phyloP scores from a whole-genome alignment of 75 land plant genomes.

The Ceratopteris richardii region DNA sequence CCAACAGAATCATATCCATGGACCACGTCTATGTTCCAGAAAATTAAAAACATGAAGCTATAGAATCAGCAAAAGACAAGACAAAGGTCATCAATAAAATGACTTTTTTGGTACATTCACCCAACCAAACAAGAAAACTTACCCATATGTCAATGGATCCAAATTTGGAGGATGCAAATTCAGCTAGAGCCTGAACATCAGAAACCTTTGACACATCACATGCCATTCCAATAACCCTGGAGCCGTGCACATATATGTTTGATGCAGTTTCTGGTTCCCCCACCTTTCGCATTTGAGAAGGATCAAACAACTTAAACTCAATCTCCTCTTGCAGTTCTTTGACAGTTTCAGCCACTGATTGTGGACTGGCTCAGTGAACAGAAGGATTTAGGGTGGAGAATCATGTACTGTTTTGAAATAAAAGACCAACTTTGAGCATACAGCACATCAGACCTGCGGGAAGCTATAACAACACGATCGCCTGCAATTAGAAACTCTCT shows the following conservation, averaged over 20 bases:
- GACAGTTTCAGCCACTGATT: slow-evolving; percentile 64
- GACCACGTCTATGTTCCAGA: too few species aligned
- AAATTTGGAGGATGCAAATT: slow-evolving; percentile 57
- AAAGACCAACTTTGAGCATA: too few species aligned
- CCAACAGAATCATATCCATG: too few species aligned
- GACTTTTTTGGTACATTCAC: too few species aligned
- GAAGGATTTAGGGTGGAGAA: slow-evolving; percentile 3
- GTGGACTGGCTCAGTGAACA: slow-evolving; percentile 56
- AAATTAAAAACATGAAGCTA: too few species aligned
- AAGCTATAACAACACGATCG: slow-evolving; percentile 82
- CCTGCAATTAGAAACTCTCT: slow-evolving; percentile 96
- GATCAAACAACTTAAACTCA: slow-evolving; percentile 4
- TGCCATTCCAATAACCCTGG: slow-evolving; percentile 71
- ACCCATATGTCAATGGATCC: slow-evolving; percentile 94
- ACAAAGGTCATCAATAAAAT: too few species aligned
- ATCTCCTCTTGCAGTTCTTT: slow-evolving; percentile 67
- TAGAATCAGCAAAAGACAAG: too few species aligned
- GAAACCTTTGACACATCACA: slow-evolving; percentile 82
- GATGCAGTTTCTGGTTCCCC: slow-evolving; percentile 12
- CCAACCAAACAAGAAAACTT: slow-evolving; percentile 10
- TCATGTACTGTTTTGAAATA: too few species aligned
- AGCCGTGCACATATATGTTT: slow-evolving; percentile 18
- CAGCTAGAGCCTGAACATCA: slow-evolving; percentile 69
- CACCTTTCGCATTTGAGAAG: slow-evolving; percentile 26
- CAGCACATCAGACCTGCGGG: slow-evolving; percentile 63